Evolutionary conservation across 257 asterid genomes (phyloP), one percentile per base, ranked within the genome.

Genomic region (Nicotiana sylvestris): DNA sequence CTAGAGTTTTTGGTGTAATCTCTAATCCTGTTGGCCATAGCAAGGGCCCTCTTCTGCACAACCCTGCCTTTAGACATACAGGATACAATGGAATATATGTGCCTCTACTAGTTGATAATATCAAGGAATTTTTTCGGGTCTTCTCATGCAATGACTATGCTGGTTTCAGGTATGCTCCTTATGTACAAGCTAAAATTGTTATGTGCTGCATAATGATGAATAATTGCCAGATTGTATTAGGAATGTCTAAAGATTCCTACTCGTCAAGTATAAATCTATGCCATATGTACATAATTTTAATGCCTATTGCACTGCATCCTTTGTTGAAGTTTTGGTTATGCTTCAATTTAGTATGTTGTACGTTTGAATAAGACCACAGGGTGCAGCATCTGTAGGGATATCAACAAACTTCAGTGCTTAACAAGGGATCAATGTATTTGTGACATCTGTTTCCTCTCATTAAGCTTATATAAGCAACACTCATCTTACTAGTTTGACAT

Each of bases 11-110:
- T 21, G 95, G 95, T 1, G 93, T 92, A 9, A 87, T 92, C 27
- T 92, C 95, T 16, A 90, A 89, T 83, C 95, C 95, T 2, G 95
- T 92, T 11, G 89, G 89, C 21, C 97, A 92, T 55, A 92, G 97
- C 80, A 92, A 91, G 80, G 97, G 95, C 32, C 97, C 95, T 55
- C 92, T 90, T 76, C 88, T 92, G 74, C 97, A 92, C 76, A 92
- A 92, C 69, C 91, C 94, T 58, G 91, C 93, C 21, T 90, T 92
- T 82, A 85, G 94, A 46, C 87, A 92, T 49, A 87, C 90, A 0
- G 90, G 90, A 18, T 92, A 88, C 66, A 88, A 92, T 67, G 95
- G 97, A 37, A 91, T 91, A 49, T 92, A 92, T 68, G 93, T 91
- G 81, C 97, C 97, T 7, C 83, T 92, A 74, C 85, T 92, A 6